These are phyloP conservation scores for Tilletia setariae DNA, from an alignment of 1,284 basidiomycete species.

Conservation along the genomic window DNA sequence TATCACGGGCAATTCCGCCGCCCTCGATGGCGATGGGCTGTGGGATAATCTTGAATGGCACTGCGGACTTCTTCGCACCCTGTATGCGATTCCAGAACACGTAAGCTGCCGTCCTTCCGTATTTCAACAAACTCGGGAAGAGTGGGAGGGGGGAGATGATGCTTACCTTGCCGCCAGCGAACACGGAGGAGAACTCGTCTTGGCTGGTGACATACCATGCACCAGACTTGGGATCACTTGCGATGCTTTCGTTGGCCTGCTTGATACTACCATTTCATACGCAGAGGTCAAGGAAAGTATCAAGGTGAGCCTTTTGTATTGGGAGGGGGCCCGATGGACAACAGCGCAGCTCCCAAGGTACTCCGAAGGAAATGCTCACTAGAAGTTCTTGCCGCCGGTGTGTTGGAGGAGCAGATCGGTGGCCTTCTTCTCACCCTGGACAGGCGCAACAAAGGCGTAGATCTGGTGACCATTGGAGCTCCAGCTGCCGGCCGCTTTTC, in stretches of 20 bases:
- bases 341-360: background rate
- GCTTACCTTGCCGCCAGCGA: conserved; percentile 7
- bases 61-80: too few relatives aligned
- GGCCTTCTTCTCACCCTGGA: background rate
- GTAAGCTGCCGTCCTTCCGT: too few relatives aligned
- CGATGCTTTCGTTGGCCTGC: conserved; percentile 11
- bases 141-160: too few relatives aligned
- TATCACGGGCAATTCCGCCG: too few relatives aligned
- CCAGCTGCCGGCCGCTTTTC: background rate
- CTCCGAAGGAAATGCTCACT: background rate
- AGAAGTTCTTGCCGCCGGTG: background rate
- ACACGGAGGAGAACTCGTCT: conserved; percentile 3
- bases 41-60: too few relatives aligned
- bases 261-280: conserved; percentile 4
- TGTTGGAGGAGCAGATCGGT: background rate
- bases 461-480: background rate
- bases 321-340: background rate
- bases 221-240: background rate
- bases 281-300: background rate
- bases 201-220: conserved; percentile 4
- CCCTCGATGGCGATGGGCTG: too few relatives aligned
- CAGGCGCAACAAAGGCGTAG: conserved; percentile 13
- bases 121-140: too few relatives aligned
- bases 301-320: background rate
- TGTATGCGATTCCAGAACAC: too few relatives aligned